Base-by-base conservation (phyloP, 2,329 filamentous ascomycete species). In the Sporothrix euskadiensis region DNA sequence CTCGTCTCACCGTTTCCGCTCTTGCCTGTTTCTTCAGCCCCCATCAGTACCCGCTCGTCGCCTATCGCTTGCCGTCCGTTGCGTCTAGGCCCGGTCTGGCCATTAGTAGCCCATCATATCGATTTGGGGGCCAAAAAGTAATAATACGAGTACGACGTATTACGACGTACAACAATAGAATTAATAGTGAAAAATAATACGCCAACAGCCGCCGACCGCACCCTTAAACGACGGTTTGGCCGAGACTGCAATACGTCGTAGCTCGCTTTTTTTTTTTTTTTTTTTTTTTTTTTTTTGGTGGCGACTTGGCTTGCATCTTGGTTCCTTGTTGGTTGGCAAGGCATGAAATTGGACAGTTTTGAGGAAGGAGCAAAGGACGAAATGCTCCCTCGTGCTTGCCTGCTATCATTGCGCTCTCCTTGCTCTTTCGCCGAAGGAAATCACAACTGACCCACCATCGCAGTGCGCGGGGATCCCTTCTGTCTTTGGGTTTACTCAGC, bases 41-140 rank as follows among this genome's bases (percentile, higher is more conserved):
- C 41, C 26, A 41, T 8, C n/a, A 10, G 57, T 44, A 22, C 39
- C 39, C 63, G 41, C 63, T 19, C 35, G 65, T 68, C 65, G 61
- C 39, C 61, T 66, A 66, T 66, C 61, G 61, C 22, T 39, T 47
- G 61, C 30, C 41, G 61, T 47, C 61, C 61, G 61, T 66, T 66
- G 39, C 44, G 59, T 47, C 61, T 47, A 30, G 61, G 61, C 59
- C 35, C 35, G 9, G 22, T 59, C 32, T 63, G 35, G 32, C 19
- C 57, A 41, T 47, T 61, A 32, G 54, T 4, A 49, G 32, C 32
- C 57, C 30, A 61, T 49, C 4, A 68, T 35, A 35, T 52, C 41
- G 44, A 49, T 68, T 68, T 66, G 63, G 65, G 65, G 65, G 66
- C 47, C 66, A 69, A 69, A 69, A 69, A 54, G 3, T n/a, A 69